Base-by-base conservation (phyloP, 108 stramenopile species). In the Nitzschia sp. region DNA sequence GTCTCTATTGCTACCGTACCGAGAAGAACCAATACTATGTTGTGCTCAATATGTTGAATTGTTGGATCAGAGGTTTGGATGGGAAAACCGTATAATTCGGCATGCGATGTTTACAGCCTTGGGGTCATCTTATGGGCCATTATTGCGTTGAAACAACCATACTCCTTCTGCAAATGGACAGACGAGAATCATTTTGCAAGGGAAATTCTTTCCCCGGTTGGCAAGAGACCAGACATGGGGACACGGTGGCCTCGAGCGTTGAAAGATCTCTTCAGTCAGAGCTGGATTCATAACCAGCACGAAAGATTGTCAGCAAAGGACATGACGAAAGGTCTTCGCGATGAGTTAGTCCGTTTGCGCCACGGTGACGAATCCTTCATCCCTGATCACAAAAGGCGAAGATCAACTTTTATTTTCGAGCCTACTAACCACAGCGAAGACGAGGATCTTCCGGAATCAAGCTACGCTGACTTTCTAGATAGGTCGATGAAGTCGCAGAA, bases 1-100 rank as follows among this genome's bases (percentile, higher is more conserved):
- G 23, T 24, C 45, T 15, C 45, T 15, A 54, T 24, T 25, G n/a
- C 24, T 54, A 18, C n/a, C 53, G 5, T 8, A 15, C n/a, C 24
- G 53, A 18, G 68, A 24, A 79, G 79, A 26, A 80, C 74, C 63
- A 75, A 70, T 54, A 25, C 74, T 11, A 27, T 79, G 24, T 35
- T 75, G 54, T 73, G 71, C 70, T 47, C 48, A 36, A 32, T 79
- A 4, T 56, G 46, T 64, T 47, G 71, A 56, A 1, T 48, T 79
- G n/a, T 30, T 34, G 8, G 15, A 3, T n/a, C 19, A 54, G 53
- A 54, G 53, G 53, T 54, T 5, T 54, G 53, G 53, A n/a, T 6
- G 24, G n/a, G 24, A 54, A 6, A 21, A 3, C 62, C 62, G 36
- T 63, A 63, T 35, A 63, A 63, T 42, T 3, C 23, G 19, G n/a